A percentile compares a stretch with the other conserved stretches of the same genome.
Conservation (phyloP, 352 stramenopile genomes). For the Phytopythium ostracodes region DNA sequence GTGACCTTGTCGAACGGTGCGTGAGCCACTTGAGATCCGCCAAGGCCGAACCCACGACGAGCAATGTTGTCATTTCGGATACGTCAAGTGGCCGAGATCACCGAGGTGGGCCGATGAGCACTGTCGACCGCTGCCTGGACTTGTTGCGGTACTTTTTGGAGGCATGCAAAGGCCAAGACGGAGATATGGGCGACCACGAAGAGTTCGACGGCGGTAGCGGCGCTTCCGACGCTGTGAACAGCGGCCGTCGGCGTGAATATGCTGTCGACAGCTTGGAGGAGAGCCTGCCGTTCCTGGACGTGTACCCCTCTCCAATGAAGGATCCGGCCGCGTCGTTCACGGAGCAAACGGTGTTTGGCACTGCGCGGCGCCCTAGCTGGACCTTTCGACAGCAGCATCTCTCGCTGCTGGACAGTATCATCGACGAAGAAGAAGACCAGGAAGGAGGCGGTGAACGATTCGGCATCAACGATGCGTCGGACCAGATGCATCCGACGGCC, state of each 20-base stretch:
- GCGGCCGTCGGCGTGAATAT: conserved; percentile 5
- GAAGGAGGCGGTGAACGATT: conserved; percentile 4
- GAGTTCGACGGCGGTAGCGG: background rate
- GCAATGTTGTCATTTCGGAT: background rate
- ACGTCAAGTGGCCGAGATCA: background rate
- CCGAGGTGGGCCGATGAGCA: background rate
- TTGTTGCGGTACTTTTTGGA: conserved; percentile 70
- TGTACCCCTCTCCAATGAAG: conserved; percentile 71
- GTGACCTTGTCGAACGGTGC: conserved; percentile 56
- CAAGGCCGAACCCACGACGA: conserved; percentile 16
- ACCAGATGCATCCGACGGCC: background rate
- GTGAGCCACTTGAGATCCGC: conserved; percentile 35
- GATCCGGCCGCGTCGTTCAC: conserved; percentile 1
- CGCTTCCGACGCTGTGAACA: background rate
- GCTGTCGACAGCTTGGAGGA: conserved; percentile 56
- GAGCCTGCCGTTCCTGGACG: conserved; percentile 43
- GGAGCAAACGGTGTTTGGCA: conserved; percentile 11
- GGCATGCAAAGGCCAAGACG: conserved; percentile 18
- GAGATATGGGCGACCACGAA: background rate
- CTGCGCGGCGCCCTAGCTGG: conserved; percentile 52
- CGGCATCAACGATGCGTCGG: background rate
- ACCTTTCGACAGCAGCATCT: conserved; percentile 51
- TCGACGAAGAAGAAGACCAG: conserved; percentile 38
- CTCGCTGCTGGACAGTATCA: conserved; percentile 44
- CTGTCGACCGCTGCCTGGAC: conserved; percentile 62